Base-by-base conservation (phyloP, 2,329 filamentous ascomycete species). In the Aspergillus sp. region DNA sequence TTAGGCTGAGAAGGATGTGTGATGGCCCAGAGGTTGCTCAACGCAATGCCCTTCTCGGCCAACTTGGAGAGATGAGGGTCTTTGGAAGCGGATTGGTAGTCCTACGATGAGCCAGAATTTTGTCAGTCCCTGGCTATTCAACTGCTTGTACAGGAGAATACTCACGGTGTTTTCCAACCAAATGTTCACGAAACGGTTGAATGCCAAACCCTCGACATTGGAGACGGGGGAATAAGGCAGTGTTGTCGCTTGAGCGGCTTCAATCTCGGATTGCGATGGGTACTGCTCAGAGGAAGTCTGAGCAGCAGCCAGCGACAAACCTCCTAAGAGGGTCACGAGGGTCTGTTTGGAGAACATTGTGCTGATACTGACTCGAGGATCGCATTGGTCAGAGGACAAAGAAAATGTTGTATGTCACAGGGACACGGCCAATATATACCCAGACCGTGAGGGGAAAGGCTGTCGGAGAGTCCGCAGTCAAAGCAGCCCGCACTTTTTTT, bases 1-100 rank as follows among this genome's bases (percentile, higher is more conserved):
- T 90, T 90, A 13, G 86, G 86, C 71, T 89, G 77, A 0, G 79
- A 85, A 1, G 86, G 85, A 56, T 90, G 85, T 1, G 85, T 88
- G 33, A 86, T 68, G 13, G 74, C 84, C 47, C 74, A 78, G 65
- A 77, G 75, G 56, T 79, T 77, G 38, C 69, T 72, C 28, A 88
- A 70, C 5, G 74, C 77, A 50, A 88, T 79, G 40, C 84, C 85
- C 63, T 66, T 57, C 38, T 56, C 50, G 32, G 54, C 58, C 37
- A 63, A 47, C 57, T 49, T 64, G 37, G 55, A 47, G 39, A 62
- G 43, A 37, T 64, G 60, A 7, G 45, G 74, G 61, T 90, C 84
- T 11, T 74, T 77, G 32, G 71, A 70, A 2, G 85, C 81, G 57
- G 82, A 77, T 41, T 79, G 75, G 52, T 78, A 90, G 64, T 79